Percentiles rank a stretch among this genome's conserved stretches.
Conservation (phyloP, 495 filamentous ascomycete genomes). For the Hypoxylon cercidicola region DNA sequence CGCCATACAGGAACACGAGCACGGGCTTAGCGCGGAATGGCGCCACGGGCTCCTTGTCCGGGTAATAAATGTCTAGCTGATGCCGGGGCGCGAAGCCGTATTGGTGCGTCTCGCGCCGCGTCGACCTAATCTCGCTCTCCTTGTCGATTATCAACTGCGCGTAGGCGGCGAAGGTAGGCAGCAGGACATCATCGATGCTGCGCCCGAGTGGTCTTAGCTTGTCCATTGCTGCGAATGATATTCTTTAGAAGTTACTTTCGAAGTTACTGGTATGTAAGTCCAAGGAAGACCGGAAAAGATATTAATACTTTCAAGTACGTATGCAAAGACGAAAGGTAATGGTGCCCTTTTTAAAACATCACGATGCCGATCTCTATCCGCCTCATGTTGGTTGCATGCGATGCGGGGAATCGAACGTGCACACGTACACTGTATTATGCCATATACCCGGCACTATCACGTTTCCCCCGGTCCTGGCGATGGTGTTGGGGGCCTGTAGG, state of each 20-base stretch:
- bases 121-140: constrained; percentile 49
- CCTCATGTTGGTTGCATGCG: constrained; percentile 2
- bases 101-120: constrained; percentile 40
- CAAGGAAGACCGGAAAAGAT: neutral
- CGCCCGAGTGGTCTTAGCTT: constrained; percentile 52
- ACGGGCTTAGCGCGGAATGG: constrained; percentile 42
- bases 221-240: constrained; percentile 39
- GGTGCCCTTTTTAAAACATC: neutral
- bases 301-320: neutral
- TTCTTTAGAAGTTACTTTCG: neutral
- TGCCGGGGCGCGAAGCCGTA: constrained; percentile 53
- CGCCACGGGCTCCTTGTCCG: constrained; percentile 17
- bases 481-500: constrained; percentile 2
- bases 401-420: constrained; percentile 26
- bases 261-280: constrained; percentile 3
- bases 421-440: neutral
- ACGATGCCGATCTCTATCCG: neutral
- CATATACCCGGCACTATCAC: constrained; percentile 19
- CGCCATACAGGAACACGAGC: constrained; percentile 57
- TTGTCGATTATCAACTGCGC: constrained; percentile 47
- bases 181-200: constrained; percentile 44
- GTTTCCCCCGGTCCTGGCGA: constrained; percentile 16
- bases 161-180: constrained; percentile 52
- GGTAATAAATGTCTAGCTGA: constrained; percentile 53
- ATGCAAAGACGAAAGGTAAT: neutral